Conservation (phyloP, 2,329 filamentous ascomycete species). For the Arthrobotrys musiformis region DNA sequence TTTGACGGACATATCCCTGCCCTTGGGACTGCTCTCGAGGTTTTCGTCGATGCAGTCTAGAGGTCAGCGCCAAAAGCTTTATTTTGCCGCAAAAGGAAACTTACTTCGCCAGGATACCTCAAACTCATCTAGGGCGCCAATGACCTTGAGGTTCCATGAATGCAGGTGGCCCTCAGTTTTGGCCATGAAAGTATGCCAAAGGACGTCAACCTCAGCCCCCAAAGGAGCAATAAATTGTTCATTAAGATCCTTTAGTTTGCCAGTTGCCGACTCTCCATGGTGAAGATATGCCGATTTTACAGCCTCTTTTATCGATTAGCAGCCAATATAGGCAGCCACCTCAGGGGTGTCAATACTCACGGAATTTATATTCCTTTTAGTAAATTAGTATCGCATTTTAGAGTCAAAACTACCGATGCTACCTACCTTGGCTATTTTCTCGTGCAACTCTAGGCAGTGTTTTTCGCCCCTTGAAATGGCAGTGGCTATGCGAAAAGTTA, state of each 20-base stretch:
- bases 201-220: neutral
- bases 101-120: neutral
- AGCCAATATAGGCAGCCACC: neutral
- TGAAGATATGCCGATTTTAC: constrained; percentile 16
- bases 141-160: neutral
- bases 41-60: neutral
- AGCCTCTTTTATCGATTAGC: neutral
- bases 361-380: neutral
- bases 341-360: neutral
- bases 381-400: neutral
- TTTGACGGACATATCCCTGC: neutral
- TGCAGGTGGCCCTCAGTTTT: neutral
- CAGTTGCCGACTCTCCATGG: neutral
- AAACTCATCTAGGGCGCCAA: neutral
- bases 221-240: constrained; percentile 2
- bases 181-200: neutral
- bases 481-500: neutral
- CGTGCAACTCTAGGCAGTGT: neutral
- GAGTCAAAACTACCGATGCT: neutral
- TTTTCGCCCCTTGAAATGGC: neutral
- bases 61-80: neutral
- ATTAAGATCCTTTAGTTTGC: constrained; percentile 14
- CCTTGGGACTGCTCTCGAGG: neutral
- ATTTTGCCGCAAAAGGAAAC: neutral
- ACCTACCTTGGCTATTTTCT: neutral